These are phyloP conservation scores for Xylaria scruposa DNA, from an alignment of 495 filamentous ascomycete species.

Conservation along the genomic window DNA sequence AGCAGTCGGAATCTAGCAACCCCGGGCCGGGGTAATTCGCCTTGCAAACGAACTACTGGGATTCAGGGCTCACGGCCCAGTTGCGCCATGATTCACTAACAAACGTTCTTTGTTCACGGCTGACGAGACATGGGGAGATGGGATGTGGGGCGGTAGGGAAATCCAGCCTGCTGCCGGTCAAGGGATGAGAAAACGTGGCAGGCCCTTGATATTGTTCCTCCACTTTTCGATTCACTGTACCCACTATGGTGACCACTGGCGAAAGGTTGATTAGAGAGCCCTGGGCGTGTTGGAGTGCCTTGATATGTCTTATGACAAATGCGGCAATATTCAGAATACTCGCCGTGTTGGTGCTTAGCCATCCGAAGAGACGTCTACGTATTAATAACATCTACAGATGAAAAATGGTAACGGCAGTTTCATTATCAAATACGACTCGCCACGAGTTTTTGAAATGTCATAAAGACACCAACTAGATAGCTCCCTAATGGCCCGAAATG, in stretches of 20 bases:
- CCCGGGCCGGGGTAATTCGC: background rate
- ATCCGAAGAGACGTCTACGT: background rate
- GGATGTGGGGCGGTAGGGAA: background rate
- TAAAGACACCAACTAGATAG: background rate
- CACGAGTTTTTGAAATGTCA: background rate
- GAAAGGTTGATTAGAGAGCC: background rate
- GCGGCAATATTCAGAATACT: background rate
- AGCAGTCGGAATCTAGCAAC: background rate
- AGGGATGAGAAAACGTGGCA: constrained; percentile 10
- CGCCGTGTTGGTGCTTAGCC: background rate
- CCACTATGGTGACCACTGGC: background rate
- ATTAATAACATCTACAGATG: background rate
- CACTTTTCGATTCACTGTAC: background rate
- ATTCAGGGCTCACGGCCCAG: background rate
- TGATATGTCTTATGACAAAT: constrained; percentile 2
- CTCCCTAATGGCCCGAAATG: background rate
- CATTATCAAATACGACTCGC: background rate
- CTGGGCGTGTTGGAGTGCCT: background rate
- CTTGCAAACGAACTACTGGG: background rate
- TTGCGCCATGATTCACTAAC: background rate
- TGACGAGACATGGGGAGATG: background rate
- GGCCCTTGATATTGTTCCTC: background rate
- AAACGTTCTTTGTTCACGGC: background rate
- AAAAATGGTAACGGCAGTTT: background rate
- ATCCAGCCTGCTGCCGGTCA: background rate